Evolutionary conservation across 345 rosid genomes (phyloP), one percentile per base, ranked within the genome.

Genomic region (Aquilaria yunnanensis): DNA sequence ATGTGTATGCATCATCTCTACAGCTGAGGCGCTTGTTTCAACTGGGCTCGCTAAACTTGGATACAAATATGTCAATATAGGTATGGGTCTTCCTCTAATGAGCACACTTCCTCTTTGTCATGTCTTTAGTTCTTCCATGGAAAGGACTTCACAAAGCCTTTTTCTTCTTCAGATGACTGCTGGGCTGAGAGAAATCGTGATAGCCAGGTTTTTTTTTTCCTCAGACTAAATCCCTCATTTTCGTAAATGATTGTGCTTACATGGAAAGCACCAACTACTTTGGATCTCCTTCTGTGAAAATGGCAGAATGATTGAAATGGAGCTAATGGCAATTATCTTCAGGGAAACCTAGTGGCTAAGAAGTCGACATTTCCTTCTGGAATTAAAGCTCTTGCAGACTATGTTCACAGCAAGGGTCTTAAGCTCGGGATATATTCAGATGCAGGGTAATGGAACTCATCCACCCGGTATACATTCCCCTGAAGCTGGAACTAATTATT

Each of bases 161-260:
- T 55, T 67, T 67, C 50, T 60, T 71, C 59, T 64, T 54, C 64
- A 90, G 98, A 93, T 80, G 98, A 93, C 73, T 88, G 97, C 69
- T 93, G 98, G 98, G 98, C 92, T 57, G 96, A 90, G 78, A 66
- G 81, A 67, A 34, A 76, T 75, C 90, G 98, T 52, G 96, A 86
- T 67, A 52, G 41, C 33, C 73, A 85, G 85, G 91, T 93, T 73
- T 48, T 32, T 68, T 14, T 16, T 47, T 23, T 16, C 29, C 45
- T 16, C 47, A 37, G 43, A 8, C 43, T 37, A 5, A 37, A 37
- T 37, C 43, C 23, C 23, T 37, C 43, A 37, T 37, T 8, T 37
- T 37, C 3, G 7, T 3, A 37, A 37, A 8, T 37, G 8, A 37
- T 37, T 8, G 0, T 16, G 23, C 23, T 16, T 16, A 16, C 23